Percentiles rank a stretch among this genome's conserved stretches.
Conservation (phyloP, 2,329 filamentous ascomycete species). For the Blastomyces parvus region DNA sequence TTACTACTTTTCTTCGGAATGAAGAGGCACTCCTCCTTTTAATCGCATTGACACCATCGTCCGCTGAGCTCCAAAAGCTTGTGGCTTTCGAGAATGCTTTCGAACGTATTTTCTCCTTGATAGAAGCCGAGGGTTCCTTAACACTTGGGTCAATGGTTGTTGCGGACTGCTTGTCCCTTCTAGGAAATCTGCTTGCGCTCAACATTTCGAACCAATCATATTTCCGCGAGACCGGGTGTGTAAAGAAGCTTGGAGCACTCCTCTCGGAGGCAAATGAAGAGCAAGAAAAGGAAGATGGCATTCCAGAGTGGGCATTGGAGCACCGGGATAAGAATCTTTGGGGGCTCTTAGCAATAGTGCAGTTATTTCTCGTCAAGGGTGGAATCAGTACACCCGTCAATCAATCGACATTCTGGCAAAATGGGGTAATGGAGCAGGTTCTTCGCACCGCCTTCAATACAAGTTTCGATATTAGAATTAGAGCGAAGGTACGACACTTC, state of each 20-base stretch:
- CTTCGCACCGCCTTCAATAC: constrained; percentile 73
- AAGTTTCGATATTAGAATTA: constrained; percentile 63
- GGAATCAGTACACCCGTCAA: constrained; percentile 72
- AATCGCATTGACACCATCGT: constrained; percentile 77
- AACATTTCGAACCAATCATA: constrained; percentile 89
- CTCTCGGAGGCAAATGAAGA: constrained; percentile 52
- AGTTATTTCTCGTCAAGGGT: constrained; percentile 75
- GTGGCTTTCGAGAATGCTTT: constrained; percentile 95
- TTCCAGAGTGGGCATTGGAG: constrained; percentile 64
- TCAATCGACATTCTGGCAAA: constrained; percentile 75
- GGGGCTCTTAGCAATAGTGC: constrained; percentile 75
- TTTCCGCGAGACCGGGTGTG: constrained; percentile 82
- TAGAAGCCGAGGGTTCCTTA: constrained; percentile 71
- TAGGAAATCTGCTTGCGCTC: constrained; percentile 77
- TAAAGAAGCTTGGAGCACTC: constrained; percentile 61
- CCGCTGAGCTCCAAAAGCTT: constrained; percentile 82
- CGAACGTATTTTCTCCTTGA: constrained; percentile 71
- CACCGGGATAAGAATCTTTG: constrained; percentile 86
- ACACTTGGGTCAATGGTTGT: constrained; percentile 75
- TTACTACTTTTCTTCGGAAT: neutral
- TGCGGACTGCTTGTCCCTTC: constrained; percentile 83
- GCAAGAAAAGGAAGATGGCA: constrained; percentile 47
- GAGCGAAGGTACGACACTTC: constrained; percentile 55
- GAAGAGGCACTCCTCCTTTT: constrained; percentile 72
- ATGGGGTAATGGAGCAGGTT: constrained; percentile 68